phyloP scores from a whole-genome alignment of 2,329 filamentous ascomycete genomes.

The Xylaria arbuscula region DNA sequence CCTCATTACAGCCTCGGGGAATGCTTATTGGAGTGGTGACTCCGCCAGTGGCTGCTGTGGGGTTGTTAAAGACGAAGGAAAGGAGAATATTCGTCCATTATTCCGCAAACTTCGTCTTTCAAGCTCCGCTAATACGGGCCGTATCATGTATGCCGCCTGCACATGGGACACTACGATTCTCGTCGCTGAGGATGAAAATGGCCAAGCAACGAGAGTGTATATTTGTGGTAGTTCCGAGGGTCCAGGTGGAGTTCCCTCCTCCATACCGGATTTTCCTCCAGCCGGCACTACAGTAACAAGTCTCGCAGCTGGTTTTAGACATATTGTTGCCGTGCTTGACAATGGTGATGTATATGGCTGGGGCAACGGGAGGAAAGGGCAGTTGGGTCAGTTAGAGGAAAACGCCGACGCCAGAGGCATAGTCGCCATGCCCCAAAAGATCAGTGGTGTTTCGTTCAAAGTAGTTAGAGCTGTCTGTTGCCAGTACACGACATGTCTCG shows the following conservation, averaged over 20 bases:
- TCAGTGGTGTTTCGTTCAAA: constrained; percentile 69
- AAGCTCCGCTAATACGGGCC: constrained; percentile 44
- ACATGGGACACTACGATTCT: constrained; percentile 82
- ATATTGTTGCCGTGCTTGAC: constrained; percentile 77
- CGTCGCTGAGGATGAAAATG: constrained; percentile 59
- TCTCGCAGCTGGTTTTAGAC: constrained; percentile 79
- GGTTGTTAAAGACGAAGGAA: constrained; percentile 47
- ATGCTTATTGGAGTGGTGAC: constrained; percentile 74
- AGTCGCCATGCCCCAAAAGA: constrained; percentile 69
- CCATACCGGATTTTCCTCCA: constrained; percentile 73
- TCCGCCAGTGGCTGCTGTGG: constrained; percentile 66
- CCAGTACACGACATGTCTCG: constrained; percentile 84
- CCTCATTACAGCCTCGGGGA: constrained; percentile 69
- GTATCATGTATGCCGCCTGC: constrained; percentile 67
- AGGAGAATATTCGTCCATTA: constrained; percentile 47
- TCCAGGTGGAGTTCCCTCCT: constrained; percentile 44
- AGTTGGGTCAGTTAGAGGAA: constrained; percentile 69
- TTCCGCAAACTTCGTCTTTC: constrained; percentile 56
- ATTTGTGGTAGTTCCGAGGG: constrained; percentile 71
- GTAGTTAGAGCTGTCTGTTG: constrained; percentile 78
- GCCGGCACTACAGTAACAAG: constrained; percentile 67
- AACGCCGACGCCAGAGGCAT: constrained; percentile 52
- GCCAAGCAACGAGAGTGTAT: constrained; percentile 63
- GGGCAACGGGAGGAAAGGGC: constrained; percentile 88
- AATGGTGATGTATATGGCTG: constrained; percentile 87